phyloP scores from a whole-genome alignment of 179 eudicot species.

The Sideroxylon spinosum region DNA sequence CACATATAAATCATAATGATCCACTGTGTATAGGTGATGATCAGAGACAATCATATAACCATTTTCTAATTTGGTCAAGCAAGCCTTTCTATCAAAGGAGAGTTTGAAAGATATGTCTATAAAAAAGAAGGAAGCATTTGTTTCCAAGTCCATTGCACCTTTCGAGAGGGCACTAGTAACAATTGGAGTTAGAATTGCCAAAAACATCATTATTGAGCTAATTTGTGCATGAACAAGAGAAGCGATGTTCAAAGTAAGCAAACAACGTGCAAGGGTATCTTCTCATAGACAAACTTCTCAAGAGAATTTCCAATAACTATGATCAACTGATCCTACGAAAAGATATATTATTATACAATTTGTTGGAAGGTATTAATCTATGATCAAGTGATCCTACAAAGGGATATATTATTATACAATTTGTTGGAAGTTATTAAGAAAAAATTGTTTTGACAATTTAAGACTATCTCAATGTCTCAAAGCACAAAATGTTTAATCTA shows the following conservation, averaged over 20 bases:
- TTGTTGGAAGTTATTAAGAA: background rate
- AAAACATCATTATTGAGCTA: background rate
- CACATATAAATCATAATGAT: background rate
- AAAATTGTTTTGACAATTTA: background rate
- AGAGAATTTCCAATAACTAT: background rate
- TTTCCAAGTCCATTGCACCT: background rate
- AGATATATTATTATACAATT: background rate
- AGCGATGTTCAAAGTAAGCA: background rate
- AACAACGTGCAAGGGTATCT: background rate
- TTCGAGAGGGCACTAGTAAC: background rate
- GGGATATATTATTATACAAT: background rate
- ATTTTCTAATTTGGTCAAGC: conserved; percentile 4
- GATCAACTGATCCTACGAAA: conserved; percentile 5
- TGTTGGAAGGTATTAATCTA: no score
- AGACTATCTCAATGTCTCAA: background rate
- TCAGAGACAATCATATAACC: background rate
- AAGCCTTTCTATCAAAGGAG: background rate
- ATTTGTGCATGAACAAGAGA: background rate
- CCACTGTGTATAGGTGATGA: background rate
- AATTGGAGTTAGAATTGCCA: background rate
- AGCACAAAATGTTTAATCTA: background rate
- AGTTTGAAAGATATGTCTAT: background rate
- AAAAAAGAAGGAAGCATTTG: background rate
- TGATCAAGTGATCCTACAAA: conserved; percentile 6
- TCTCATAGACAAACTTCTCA: background rate